Conservation (phyloP, 1,284 basidiomycete genomes). For the Mixia osmundae region DNA sequence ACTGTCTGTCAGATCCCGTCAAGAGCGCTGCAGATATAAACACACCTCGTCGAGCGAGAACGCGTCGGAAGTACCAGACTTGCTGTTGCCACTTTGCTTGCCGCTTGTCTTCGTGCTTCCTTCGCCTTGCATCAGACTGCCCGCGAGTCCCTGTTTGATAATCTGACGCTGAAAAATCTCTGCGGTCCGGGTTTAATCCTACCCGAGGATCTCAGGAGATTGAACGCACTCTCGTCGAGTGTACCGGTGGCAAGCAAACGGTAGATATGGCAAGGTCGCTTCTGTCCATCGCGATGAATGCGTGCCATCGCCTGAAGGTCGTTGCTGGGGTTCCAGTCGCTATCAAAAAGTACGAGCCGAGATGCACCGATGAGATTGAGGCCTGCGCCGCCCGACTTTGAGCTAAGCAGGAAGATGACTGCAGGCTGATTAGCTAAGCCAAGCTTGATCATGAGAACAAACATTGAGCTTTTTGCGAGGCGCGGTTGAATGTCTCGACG, state of each 20-base stretch:
- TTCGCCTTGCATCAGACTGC: constrained; percentile 27
- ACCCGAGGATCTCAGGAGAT: no score
- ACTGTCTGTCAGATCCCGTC: neutral
- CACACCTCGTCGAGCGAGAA: constrained; percentile 69
- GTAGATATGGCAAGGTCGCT: constrained; percentile 59
- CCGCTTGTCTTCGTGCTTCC: neutral
- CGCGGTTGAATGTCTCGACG: constrained; percentile 55
- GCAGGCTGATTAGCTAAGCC: constrained; percentile 19
- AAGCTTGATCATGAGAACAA: constrained; percentile 17
- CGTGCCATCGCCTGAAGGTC: constrained; percentile 95
- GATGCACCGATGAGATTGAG: constrained; percentile 56
- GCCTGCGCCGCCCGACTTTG: constrained; percentile 87
- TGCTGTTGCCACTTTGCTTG: constrained; percentile 15
- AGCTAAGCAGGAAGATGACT: constrained; percentile 73
- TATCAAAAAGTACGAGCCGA: constrained; percentile 53
- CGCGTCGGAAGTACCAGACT: constrained; percentile 29
- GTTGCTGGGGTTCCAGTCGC: constrained; percentile 92
- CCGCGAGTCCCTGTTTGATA: constrained; percentile 66
- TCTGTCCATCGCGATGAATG: constrained; percentile 89
- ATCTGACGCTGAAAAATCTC: constrained; percentile 45
- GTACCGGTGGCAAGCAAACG: constrained; percentile 30
- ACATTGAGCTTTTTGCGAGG: constrained; percentile 44
- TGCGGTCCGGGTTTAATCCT: neutral
- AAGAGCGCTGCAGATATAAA: constrained; percentile 3
- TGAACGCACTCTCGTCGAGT: constrained; percentile 28